phyloP scores from a whole-genome alignment of 2,329 filamentous ascomycete species.

The Boeremia lycopersici region DNA sequence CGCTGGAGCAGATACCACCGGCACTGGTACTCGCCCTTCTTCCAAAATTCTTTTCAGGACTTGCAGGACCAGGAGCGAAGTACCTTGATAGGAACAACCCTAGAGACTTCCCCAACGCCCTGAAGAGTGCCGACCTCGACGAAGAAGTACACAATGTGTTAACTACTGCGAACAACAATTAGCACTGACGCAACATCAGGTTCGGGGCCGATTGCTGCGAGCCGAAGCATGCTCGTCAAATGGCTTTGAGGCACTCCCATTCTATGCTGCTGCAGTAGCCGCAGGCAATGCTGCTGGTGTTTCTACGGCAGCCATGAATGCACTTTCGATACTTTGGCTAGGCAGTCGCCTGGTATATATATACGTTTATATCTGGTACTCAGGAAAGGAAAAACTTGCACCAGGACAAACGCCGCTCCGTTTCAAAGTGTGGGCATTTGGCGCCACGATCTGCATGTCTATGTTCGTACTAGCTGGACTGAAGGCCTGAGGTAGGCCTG shows the following conservation, averaged over 20 bases:
- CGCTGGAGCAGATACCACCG: background rate
- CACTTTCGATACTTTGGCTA: background rate
- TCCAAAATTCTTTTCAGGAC: conserved; percentile 1
- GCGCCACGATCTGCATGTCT: background rate
- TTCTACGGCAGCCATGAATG: background rate
- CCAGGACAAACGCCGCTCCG: background rate
- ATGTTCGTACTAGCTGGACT: conserved; percentile 1
- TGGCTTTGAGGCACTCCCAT: conserved; percentile 2
- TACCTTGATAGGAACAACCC: conserved; percentile 4
- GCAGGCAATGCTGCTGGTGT: conserved; percentile 1
- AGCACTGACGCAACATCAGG: background rate
- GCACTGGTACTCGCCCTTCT: background rate
- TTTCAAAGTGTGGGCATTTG: conserved; percentile 1
- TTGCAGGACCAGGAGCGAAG: conserved; percentile 1
- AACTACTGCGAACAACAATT: background rate
- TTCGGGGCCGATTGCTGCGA: background rate
- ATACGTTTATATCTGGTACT: conserved; percentile 2
- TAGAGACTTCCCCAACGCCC: background rate
- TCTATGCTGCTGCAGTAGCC: conserved; percentile 2
- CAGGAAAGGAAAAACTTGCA: background rate
- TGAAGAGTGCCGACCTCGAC: background rate
- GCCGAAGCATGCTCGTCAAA: conserved; percentile 3
- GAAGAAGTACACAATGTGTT: background rate
- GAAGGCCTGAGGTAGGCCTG: background rate
- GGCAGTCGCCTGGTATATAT: background rate